phyloP scores from a whole-genome alignment of 2,329 filamentous ascomycete genomes.

The Alternaria ventricosa region DNA sequence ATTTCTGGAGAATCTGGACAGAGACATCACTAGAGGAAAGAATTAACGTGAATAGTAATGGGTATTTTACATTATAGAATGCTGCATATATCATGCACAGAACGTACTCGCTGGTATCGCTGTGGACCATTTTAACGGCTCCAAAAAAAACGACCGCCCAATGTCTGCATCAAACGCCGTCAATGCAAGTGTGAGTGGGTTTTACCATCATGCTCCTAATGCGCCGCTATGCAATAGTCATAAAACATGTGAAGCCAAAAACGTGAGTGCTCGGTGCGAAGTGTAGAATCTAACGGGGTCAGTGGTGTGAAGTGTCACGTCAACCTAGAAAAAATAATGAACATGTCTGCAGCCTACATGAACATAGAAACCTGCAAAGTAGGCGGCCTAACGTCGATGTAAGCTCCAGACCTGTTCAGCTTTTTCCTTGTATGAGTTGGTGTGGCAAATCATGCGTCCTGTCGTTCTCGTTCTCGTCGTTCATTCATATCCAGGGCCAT shows the following conservation, averaged over 20 bases:
- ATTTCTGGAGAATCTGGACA: conserved; percentile 34
- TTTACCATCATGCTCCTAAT: conserved; percentile 5
- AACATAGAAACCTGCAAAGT: too few species aligned
- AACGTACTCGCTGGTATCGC: background rate
- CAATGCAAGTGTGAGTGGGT: conserved; percentile 9
- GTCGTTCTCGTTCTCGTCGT: conserved; percentile 45
- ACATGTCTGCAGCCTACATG: too few species aligned
- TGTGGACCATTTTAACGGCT: background rate
- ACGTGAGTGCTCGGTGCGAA: background rate
- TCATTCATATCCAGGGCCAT: conserved; percentile 80
- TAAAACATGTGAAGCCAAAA: background rate
- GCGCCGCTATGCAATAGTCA: conserved; percentile 13
- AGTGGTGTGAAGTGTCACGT: background rate
- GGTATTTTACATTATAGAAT: background rate
- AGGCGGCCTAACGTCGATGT: too few species aligned
- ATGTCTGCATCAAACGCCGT: conserved; percentile 9
- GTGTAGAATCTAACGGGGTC: background rate
- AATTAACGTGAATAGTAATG: background rate
- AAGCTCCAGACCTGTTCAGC: too few species aligned
- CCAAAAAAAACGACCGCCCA: background rate
- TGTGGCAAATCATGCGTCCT: conserved; percentile 11
- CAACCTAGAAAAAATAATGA: too few species aligned
- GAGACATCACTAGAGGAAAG: background rate
- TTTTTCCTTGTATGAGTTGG: too few species aligned
- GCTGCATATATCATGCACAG: background rate